Percentiles rank a stretch among this genome's conserved stretches.
Conservation (phyloP, 164 flowering plant genomes). For the Pachysandra terminalis region DNA sequence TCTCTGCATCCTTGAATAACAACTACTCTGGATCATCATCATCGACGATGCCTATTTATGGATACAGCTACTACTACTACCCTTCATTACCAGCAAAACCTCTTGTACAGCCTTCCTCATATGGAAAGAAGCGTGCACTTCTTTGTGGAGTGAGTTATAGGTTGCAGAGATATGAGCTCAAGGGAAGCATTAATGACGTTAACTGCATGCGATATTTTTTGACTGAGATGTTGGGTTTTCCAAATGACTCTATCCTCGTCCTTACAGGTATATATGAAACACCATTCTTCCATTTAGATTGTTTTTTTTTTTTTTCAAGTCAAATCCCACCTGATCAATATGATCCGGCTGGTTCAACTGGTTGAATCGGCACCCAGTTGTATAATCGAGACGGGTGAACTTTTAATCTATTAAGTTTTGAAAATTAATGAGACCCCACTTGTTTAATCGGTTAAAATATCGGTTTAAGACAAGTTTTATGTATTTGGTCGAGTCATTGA, state of each 20-base stretch:
- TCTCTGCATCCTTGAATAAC: slow-evolving; percentile 3
- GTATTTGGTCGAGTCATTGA: too few species aligned
- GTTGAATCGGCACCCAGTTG: too few species aligned
- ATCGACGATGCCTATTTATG: background rate
- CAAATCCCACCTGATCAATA: too few species aligned
- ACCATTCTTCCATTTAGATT: background rate
- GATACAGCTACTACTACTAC: too few species aligned
- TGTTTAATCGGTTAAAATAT: too few species aligned
- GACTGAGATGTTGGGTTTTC: slow-evolving; percentile 31
- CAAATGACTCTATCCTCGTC: slow-evolving; percentile 44
- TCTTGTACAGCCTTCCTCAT: slow-evolving; percentile 3
- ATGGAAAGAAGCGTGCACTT: slow-evolving; percentile 52
- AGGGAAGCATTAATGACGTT: slow-evolving; percentile 51
- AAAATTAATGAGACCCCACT: too few species aligned
- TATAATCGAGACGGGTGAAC: too few species aligned
- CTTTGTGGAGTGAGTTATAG: slow-evolving; percentile 52
- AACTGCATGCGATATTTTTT: slow-evolving; percentile 47
- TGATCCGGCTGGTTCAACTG: too few species aligned
- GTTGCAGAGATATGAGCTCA: slow-evolving; percentile 28
- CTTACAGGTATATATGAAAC: slow-evolving; percentile 69
- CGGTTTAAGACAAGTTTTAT: too few species aligned
- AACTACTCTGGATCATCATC: background rate
- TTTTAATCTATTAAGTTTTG: too few species aligned
- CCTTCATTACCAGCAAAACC: background rate
- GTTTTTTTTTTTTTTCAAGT: background rate